Percentiles rank a stretch among this genome's conserved stretches.
phyloP scores from a whole-genome alignment of 441 rosid species.

The Brassica hybrid region DNA sequence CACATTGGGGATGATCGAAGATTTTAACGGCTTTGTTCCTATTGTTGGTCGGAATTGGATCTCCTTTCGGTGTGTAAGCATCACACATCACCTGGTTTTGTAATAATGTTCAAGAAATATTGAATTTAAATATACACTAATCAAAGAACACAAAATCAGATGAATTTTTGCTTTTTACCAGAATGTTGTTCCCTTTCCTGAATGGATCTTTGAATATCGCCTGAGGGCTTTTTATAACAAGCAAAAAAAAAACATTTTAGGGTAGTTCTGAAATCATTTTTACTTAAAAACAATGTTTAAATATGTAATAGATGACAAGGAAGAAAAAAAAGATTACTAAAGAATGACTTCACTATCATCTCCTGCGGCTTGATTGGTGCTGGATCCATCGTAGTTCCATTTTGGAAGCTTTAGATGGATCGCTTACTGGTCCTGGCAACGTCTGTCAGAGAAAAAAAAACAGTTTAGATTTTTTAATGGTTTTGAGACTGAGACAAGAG shows the following conservation, averaged over 20 bases:
- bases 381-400: conserved; percentile 97
- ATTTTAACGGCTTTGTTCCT: conserved; percentile 80
- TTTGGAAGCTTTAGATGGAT: conserved; percentile 90
- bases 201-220: conserved; percentile 93
- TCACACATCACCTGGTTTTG: conserved; percentile 78
- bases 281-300: too few species aligned
- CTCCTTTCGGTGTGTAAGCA: conserved; percentile 86
- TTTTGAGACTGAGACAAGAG: too few species aligned
- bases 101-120: not conserved
- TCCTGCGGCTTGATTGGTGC: conserved; percentile 96
- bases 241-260: too few species aligned
- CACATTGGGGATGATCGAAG: conserved; percentile 68
- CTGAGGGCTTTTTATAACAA: conserved; percentile 65
- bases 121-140: conserved; percentile 11
- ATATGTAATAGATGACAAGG: too few species aligned
- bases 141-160: not conserved
- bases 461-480: too few species aligned
- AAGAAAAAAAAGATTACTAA: conserved; percentile 54
- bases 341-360: conserved; percentile 98
- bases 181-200: conserved; percentile 89
- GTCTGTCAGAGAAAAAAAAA: conserved; percentile 50
- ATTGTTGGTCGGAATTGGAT: conserved; percentile 96
- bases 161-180: conserved; percentile 51
- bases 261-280: too few species aligned
- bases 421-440: conserved; percentile 71